These are phyloP conservation scores for Aspergillus novofumigatus DNA, from an alignment of 2,329 filamentous ascomycete species.

Conservation along the genomic window DNA sequence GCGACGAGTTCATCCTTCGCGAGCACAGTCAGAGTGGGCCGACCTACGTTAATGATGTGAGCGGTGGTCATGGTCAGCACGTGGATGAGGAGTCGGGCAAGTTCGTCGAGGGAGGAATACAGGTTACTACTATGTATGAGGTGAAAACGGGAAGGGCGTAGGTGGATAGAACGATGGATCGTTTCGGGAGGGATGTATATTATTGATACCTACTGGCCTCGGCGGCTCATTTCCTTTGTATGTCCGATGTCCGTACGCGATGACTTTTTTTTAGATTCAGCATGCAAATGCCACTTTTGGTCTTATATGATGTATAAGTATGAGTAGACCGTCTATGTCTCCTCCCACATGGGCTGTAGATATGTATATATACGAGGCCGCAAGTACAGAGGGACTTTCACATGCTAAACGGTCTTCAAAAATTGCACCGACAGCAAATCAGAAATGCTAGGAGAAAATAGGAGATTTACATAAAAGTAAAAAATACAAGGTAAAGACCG, in stretches of 20 bases:
- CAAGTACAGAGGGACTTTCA: too few species aligned
- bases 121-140: constrained; percentile 19
- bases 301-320: too few species aligned
- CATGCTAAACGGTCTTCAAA: too few species aligned
- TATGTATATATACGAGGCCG: too few species aligned
- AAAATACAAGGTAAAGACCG: too few species aligned
- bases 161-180: background rate
- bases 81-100: constrained; percentile 10
- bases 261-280: background rate
- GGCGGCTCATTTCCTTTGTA: background rate
- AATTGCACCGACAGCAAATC: too few species aligned
- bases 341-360: too few species aligned
- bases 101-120: constrained; percentile 8
- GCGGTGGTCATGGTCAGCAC: constrained; percentile 4
- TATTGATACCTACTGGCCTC: background rate
- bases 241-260: background rate
- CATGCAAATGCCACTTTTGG: too few species aligned
- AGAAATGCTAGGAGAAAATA: too few species aligned
- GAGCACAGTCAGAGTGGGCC: background rate
- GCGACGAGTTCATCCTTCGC: constrained; percentile 10
- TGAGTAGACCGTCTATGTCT: too few species aligned
- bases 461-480: too few species aligned
- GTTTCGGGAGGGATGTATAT: background rate
- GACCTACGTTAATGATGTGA: background rate
- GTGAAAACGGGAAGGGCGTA: background rate